phyloP scores from a whole-genome alignment of 2,329 filamentous ascomycete species.

The Aspergillus thermomutatus region DNA sequence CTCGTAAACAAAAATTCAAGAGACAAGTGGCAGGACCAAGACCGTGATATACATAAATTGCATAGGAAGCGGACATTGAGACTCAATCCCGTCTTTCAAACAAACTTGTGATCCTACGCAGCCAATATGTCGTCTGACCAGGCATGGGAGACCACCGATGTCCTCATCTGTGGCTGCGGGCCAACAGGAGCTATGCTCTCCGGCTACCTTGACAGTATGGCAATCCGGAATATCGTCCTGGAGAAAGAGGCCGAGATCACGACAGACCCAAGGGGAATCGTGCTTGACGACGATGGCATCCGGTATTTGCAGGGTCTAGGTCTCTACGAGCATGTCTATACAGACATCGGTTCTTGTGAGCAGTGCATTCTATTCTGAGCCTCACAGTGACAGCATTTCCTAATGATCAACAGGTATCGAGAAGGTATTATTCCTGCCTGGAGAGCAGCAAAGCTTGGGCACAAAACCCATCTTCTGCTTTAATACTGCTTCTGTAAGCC shows the following conservation, averaged over 20 bases:
- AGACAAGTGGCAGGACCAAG: no score
- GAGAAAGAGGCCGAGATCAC: constrained; percentile 29
- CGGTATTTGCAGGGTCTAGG: constrained; percentile 28
- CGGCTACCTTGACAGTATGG: constrained; percentile 23
- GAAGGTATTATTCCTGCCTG: constrained; percentile 24
- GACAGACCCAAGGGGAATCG: constrained; percentile 32
- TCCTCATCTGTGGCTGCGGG: constrained; percentile 34
- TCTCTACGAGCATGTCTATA: constrained; percentile 24
- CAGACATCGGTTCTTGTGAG: constrained; percentile 27
- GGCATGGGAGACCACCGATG: constrained; percentile 19
- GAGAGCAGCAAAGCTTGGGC: constrained; percentile 15
- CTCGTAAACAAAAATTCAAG: no score
- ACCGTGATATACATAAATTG: no score
- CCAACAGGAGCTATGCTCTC: constrained; percentile 31
- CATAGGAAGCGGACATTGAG: no score
- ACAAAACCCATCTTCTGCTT: constrained; percentile 22
- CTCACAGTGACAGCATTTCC: neutral
- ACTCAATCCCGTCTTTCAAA: no score
- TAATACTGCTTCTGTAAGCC: constrained; percentile 17
- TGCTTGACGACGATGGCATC: constrained; percentile 33
- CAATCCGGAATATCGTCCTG: constrained; percentile 23
- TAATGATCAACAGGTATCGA: constrained; percentile 13
- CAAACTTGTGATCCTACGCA: no score
- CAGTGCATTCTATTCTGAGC: neutral
- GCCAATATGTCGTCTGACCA: no score